These are phyloP conservation scores for Pyrenula aspistea DNA, from an alignment of 495 filamentous ascomycete species.

Conservation along the genomic window DNA sequence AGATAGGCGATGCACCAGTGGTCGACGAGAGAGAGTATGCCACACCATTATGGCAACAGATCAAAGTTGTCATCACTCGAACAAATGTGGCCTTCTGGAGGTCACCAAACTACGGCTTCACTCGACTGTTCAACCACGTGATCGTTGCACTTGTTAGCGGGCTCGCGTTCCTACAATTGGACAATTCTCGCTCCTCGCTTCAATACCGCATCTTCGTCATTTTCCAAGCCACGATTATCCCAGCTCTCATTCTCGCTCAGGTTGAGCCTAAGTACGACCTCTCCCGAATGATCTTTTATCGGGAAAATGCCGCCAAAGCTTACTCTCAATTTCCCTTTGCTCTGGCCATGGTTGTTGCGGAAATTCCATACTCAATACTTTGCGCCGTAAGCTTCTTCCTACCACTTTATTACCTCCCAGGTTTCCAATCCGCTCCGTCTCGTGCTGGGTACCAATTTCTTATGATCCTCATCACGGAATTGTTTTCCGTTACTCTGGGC, in stretches of 20 bases:
- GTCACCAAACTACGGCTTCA: constrained; percentile 65
- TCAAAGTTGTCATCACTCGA: constrained; percentile 51
- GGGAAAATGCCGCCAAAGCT: constrained; percentile 66
- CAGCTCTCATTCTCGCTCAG: constrained; percentile 64
- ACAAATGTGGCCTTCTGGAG: constrained; percentile 62
- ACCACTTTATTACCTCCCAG: constrained; percentile 63
- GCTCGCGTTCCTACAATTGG: constrained; percentile 57
- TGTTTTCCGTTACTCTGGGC: constrained; percentile 63
- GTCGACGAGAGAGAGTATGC: constrained; percentile 55
- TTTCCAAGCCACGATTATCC: constrained; percentile 69
- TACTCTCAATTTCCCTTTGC: constrained; percentile 66
- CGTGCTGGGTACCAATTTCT: constrained; percentile 75
- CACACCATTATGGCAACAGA: constrained; percentile 60
- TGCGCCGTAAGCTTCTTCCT: constrained; percentile 66
- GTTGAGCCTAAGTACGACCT: constrained; percentile 69
- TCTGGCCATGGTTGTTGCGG: constrained; percentile 56
- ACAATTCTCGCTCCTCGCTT: constrained; percentile 52
- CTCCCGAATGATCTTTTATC: constrained; percentile 65
- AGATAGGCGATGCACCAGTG: constrained; percentile 18
- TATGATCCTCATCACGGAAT: constrained; percentile 64
- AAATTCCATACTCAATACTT: constrained; percentile 64
- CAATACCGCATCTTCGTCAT: constrained; percentile 76
- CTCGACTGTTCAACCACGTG: constrained; percentile 64
- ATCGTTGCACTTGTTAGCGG: constrained; percentile 63
- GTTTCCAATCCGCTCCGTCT: constrained; percentile 36